These are phyloP conservation scores for Pleurotus eryngii DNA, from an alignment of 768 basidiomycete species.

Conservation along the genomic window DNA sequence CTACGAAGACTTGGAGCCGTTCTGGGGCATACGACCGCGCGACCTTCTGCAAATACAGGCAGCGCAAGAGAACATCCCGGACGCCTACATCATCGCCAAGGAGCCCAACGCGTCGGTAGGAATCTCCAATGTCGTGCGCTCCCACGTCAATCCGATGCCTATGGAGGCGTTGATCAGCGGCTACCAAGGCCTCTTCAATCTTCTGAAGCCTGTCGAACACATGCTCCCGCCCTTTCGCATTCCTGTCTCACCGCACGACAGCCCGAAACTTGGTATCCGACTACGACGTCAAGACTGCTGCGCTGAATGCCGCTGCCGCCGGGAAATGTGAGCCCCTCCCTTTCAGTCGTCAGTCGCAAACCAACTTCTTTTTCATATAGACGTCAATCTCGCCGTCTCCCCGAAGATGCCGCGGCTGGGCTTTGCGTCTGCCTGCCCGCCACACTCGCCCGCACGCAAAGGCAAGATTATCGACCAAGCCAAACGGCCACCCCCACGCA, in stretches of 20 bases:
- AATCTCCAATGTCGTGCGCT: conserved; percentile 12
- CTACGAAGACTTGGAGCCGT: conserved; percentile 71
- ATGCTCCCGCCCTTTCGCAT: conserved; percentile 46
- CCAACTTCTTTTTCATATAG: conserved; percentile 7
- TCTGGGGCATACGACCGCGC: conserved; percentile 57
- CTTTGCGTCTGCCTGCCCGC: conserved; percentile 27
- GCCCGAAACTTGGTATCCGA: conserved; percentile 37
- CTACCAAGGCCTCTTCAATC: conserved; percentile 30
- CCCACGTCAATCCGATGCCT: conserved; percentile 25
- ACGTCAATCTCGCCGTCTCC: conserved; percentile 16
- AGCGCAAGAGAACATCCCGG: conserved; percentile 33
- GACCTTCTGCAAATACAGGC: conserved; percentile 32
- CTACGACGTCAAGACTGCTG: conserved; percentile 29
- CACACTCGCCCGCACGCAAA: conserved; percentile 25
- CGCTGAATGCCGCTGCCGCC: conserved; percentile 31
- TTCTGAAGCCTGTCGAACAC: conserved; percentile 38
- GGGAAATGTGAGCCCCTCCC: conserved; percentile 30
- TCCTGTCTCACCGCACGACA: conserved; percentile 49
- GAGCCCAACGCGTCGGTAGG: conserved; percentile 21
- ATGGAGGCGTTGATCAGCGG: conserved; percentile 22
- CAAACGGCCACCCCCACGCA: conserved; percentile 16
- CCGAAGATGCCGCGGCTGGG: conserved; percentile 16
- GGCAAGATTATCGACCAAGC: conserved; percentile 21
- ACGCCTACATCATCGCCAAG: conserved; percentile 40
- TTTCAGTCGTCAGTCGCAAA: no score